Evolutionary conservation across 2,329 filamentous ascomycete species (phyloP).

Genomic region (Claviceps sp.): DNA sequence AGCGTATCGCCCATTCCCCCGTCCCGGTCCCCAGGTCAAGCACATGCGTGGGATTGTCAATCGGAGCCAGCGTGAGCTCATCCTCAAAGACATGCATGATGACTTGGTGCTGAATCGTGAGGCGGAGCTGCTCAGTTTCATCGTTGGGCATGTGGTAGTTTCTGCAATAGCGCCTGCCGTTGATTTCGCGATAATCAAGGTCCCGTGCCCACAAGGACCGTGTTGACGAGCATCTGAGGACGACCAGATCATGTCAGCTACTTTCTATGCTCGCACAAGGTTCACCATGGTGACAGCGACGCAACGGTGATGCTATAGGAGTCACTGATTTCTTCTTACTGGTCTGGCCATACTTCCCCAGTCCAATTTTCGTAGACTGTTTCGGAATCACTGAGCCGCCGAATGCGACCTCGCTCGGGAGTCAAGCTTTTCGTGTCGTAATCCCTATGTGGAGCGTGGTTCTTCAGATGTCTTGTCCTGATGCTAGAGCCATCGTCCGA

Average conservation of each 20-base stretch:
- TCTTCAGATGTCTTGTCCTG: too few species aligned
- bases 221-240: slow-evolving; percentile 27
- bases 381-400: too few species aligned
- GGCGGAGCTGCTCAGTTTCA: slow-evolving; percentile 47
- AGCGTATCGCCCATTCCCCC: slow-evolving; percentile 36
- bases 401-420: too few species aligned
- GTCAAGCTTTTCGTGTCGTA: too few species aligned
- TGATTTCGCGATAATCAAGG: slow-evolving; percentile 44
- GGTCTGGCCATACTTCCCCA: too few species aligned
- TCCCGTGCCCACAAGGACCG: slow-evolving; percentile 35
- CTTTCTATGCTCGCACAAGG: neutral
- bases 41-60: slow-evolving; percentile 27
- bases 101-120: slow-evolving; percentile 49
- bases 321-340: too few species aligned
- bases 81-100: slow-evolving; percentile 38
- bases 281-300: too few species aligned
- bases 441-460: too few species aligned
- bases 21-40: slow-evolving; percentile 48
- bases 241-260: neutral
- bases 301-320: too few species aligned
- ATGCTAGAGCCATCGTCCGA: too few species aligned
- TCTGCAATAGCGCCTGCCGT: slow-evolving; percentile 49
- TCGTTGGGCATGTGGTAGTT: slow-evolving; percentile 56
- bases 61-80: slow-evolving; percentile 29
- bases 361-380: too few species aligned